A percentile compares a stretch with the other conserved stretches of the same genome.
phyloP scores from a whole-genome alignment of 495 filamentous ascomycete genomes.

The Penicillium turbatum region DNA sequence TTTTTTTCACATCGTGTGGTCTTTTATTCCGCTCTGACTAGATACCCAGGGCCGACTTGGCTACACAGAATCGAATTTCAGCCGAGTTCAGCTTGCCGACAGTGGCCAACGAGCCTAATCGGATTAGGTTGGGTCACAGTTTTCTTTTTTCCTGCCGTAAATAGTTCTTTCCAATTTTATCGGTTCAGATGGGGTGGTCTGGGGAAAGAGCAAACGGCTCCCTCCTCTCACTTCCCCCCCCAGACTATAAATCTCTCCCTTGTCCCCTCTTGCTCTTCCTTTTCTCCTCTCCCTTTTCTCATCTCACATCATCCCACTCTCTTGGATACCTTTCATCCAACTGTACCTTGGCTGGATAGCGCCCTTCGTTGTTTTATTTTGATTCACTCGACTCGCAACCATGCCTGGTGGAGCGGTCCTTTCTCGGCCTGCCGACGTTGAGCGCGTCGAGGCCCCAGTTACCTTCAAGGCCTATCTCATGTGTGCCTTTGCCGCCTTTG shows the following conservation, averaged over 20 bases:
- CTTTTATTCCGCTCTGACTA: neutral
- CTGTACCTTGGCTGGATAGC: neutral
- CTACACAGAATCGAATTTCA: neutral
- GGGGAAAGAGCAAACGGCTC: neutral
- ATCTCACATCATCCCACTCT: neutral
- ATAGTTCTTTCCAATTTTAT: too few species aligned
- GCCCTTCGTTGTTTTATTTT: neutral
- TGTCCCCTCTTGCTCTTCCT: neutral
- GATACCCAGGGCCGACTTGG: constrained; percentile 9
- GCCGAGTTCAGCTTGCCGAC: constrained; percentile 1
- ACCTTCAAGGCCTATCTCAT: constrained; percentile 59
- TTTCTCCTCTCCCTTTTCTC: neutral
- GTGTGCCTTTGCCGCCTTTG: constrained; percentile 57
- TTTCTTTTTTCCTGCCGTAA: neutral
- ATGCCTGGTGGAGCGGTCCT: constrained; percentile 23
- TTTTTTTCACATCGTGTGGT: constrained; percentile 7
- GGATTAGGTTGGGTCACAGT: neutral
- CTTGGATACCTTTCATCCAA: neutral
- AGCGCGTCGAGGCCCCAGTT: constrained; percentile 57
- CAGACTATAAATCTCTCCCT: constrained; percentile 1
- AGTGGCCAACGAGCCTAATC: neutral
- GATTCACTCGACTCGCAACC: constrained; percentile 8
- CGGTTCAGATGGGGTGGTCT: neutral
- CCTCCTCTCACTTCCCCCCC: too few species aligned
- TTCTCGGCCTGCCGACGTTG: constrained; percentile 28